Evolutionary conservation across 805 yeast species (phyloP), one percentile per base, ranked within the genome.

Genomic region (Candida insectorum): DNA sequence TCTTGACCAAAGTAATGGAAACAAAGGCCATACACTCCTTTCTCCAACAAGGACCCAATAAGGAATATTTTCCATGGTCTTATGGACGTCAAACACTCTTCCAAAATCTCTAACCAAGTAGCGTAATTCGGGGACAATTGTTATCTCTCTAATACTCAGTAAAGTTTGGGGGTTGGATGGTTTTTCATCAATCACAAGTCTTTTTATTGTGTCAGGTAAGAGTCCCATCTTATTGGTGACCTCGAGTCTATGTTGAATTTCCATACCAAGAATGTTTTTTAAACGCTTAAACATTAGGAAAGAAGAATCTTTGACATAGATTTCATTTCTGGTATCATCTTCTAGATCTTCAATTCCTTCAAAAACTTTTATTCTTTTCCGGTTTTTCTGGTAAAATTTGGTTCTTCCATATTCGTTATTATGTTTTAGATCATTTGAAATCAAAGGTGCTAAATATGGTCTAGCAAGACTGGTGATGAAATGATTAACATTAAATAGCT

Each of bases 31-130:
- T 2, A 88, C 87, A 27, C 95, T 83, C 43, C 83, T 69, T 56
- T 91, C 97, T 4, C 98, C 98, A 20, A 89, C 86, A 33, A 74
- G 64, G 10, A 88, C 78, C 95, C 97, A 91, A 52, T 87, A 86
- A 4, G 87, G 83, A 15, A 88, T 81, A 54, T 86, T 88, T 37
- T 77, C 82, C 51, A 65, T 57, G 16, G 79, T 69, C 45, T 81
- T 72, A 47, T 81, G 81, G 3, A 85, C 81, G 51, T 87, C 95
- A 49, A 87, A 75, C 0, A 88, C 80, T 44, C 87, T 67, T 27
- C 87, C 81, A 40, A 86, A 75, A 45, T 83, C 88, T 24, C 68
- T 67, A 31, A 87, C 65, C 31, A 88, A 60, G 22, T 86, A 79
- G 34, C 82, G 69, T 31, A 88, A 62, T 50, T 82, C 91, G 0